A percentile compares a stretch with the other conserved stretches of the same genome.
Evolutionary conservation across 371 early-diverging fungal genomes (phyloP).

Genomic region (Mortierella sp.): DNA sequence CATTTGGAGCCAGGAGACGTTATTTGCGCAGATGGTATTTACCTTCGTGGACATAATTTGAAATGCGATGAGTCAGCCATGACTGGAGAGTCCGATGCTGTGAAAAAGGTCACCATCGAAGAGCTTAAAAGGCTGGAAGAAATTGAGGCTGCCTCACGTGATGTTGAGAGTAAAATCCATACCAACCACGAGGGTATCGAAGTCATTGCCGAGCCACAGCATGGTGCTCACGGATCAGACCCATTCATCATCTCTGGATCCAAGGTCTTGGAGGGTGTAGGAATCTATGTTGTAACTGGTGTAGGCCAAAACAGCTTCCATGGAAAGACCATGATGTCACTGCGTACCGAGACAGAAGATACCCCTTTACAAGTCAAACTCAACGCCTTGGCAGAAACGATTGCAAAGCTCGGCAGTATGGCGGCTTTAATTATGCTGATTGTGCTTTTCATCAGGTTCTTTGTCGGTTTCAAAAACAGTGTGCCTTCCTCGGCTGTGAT

Average conservation of each 20-base stretch:
- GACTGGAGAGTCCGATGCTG: slow-evolving; percentile 93
- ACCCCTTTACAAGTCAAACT: slow-evolving; percentile 82
- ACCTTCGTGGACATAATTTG: slow-evolving; percentile 84
- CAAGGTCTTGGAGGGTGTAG: slow-evolving; percentile 85
- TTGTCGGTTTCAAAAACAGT: slow-evolving; percentile 62
- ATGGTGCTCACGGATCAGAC: slow-evolving; percentile 59
- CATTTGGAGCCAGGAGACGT: slow-evolving; percentile 96
- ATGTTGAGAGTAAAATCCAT: slow-evolving; percentile 23
- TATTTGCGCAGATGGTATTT: slow-evolving; percentile 92
- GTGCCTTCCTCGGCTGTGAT: slow-evolving; percentile 56
- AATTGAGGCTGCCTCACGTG: slow-evolving; percentile 61
- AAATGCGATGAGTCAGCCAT: slow-evolving; percentile 93
- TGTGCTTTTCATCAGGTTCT: slow-evolving; percentile 72
- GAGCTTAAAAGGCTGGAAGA: slow-evolving; percentile 44
- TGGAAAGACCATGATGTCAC: slow-evolving; percentile 85
- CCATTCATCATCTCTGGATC: slow-evolving; percentile 82
- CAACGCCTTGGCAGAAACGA: slow-evolving; percentile 74
- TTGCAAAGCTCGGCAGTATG: slow-evolving; percentile 77
- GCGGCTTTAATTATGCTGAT: slow-evolving; percentile 78
- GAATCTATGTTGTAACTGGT: slow-evolving; percentile 74
- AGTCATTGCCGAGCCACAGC: slow-evolving; percentile 43
- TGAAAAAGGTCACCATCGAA: slow-evolving; percentile 70
- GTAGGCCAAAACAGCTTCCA: slow-evolving; percentile 80
- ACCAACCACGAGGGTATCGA: slow-evolving; percentile 50
- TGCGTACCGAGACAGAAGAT: slow-evolving; percentile 64